Evolutionary conservation across 2,329 filamentous ascomycete species (phyloP).

Genomic region (Leptodontidium sp.): DNA sequence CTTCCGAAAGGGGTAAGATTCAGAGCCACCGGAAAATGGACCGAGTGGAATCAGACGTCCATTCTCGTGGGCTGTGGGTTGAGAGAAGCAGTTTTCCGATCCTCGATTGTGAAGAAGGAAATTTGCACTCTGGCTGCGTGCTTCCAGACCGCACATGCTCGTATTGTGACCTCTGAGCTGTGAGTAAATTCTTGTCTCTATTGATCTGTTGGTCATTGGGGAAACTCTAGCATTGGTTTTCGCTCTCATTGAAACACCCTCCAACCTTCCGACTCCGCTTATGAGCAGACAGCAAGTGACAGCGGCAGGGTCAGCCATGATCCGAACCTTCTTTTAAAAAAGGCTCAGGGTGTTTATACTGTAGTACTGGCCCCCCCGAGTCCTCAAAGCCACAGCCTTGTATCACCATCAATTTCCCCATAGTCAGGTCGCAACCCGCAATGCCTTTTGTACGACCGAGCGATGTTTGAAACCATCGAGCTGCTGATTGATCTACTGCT

Average conservation of each 20-base stretch:
- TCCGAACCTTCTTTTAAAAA: neutral
- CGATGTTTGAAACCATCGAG: neutral
- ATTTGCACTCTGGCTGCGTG: neutral
- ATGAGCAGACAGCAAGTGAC: neutral
- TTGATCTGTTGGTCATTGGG: too few relatives aligned
- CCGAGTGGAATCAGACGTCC: neutral
- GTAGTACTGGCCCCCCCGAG: neutral
- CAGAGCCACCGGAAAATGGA: neutral
- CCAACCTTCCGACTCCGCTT: too few relatives aligned
- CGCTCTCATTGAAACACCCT: too few relatives aligned
- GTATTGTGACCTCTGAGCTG: conserved; percentile 5
- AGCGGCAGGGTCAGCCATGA: neutral
- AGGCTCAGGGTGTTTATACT: neutral
- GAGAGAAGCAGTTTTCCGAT: neutral
- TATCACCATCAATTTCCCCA: neutral
- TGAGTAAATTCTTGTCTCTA: neutral
- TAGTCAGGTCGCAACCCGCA: neutral
- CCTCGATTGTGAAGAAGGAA: too few relatives aligned
- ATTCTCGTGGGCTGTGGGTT: neutral
- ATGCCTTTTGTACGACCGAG: neutral
- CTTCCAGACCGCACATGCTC: neutral
- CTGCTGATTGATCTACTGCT: neutral
- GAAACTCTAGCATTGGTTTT: too few relatives aligned
- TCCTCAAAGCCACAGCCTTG: neutral
- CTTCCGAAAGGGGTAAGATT: neutral